Base-by-base conservation (phyloP, 331 rosid species). In the Ulmus americana region DNA sequence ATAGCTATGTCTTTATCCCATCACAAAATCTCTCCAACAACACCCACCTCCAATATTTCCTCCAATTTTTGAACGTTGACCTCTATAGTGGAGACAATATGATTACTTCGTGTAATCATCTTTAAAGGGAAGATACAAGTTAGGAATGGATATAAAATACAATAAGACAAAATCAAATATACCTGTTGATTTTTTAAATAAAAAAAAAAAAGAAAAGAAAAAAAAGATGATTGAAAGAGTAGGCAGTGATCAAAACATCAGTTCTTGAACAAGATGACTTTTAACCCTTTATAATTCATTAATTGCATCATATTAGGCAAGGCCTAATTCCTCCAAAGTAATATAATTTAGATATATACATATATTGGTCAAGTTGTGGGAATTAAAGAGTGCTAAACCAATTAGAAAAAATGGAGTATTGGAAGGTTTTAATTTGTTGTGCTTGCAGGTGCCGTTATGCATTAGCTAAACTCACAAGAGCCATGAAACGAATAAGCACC, bases 381-480 rank as follows among this genome's bases (percentile, higher is more conserved):
- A 28, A 28, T 28, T 28, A 28, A 28, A 28, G 35, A 28, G 3
- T 28, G 35, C 35, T 28, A 28, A 28, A 28, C 35, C 35, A 28
- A 28, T 28, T 28, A 28, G 35, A 28, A 28, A 28, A 50, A 50
- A 50, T 15, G 9, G 6, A 50, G 10, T 5, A 50, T 3, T 50
- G 10, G 8, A 50, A n/a, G 35, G 11, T 50, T 50, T 28, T n/a
- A n/a, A n/a, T n/a, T n/a, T 10, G 11, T 18, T 20, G 3, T 15
- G 1, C 0, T 56, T 79, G 60, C 77, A 91, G 97, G 88, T 91
- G 4, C 97, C 97, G 55, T 44, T 88, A 86, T 67, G 63, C 79
- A 38, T 79, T 77, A 70, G 88, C 90, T 60, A 96, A 91, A 71
- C 54, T 86, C 40, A 74, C 79, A n/a, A 91, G 96, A 72, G 84